Evolutionary conservation across 108 stramenopile genomes (phyloP).

Genomic region (Fistulifera solaris): DNA sequence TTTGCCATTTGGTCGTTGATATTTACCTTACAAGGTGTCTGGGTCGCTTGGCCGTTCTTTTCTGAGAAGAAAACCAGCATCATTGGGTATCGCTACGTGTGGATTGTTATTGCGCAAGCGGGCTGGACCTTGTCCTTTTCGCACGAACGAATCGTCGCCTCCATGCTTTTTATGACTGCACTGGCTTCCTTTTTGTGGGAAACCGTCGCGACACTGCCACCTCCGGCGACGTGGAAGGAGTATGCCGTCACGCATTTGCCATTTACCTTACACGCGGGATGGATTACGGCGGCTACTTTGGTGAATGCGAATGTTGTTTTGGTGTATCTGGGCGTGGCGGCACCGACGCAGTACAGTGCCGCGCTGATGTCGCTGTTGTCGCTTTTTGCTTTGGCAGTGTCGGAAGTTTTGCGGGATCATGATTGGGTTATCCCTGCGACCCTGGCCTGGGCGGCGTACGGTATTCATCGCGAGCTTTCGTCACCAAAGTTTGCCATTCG

Average conservation of each 20-base stretch:
- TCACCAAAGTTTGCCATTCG: conserved; percentile 39
- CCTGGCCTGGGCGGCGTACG: conserved; percentile 55
- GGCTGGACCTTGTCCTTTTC: conserved; percentile 65
- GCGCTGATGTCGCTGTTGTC: conserved; percentile 41
- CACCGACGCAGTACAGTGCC: conserved; percentile 30
- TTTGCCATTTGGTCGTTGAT: conserved; percentile 82
- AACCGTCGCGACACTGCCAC: not conserved
- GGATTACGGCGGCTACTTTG: conserved; percentile 73
- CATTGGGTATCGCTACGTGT: conserved; percentile 48
- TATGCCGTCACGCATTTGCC: conserved; percentile 62
- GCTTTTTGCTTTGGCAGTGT: conserved; percentile 38
- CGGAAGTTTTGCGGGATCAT: conserved; percentile 4
- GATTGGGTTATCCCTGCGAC: conserved; percentile 54
- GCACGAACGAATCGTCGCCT: conserved; percentile 41
- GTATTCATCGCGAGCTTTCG: conserved; percentile 39
- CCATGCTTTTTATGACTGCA: conserved; percentile 48
- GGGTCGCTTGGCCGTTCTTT: conserved; percentile 44
- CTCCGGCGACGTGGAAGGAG: conserved; percentile 11
- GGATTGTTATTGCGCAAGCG: conserved; percentile 40
- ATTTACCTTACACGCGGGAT: conserved; percentile 68
- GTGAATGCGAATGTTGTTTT: conserved; percentile 69
- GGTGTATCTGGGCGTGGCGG: conserved; percentile 25
- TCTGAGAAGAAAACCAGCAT: conserved; percentile 25
- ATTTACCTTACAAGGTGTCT: conserved; percentile 56
- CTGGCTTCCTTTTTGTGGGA: conserved; percentile 31